Percentiles rank a stretch among this genome's conserved stretches.
phyloP scores from a whole-genome alignment of 768 basidiomycete genomes.

The Lactarius tabidus region DNA sequence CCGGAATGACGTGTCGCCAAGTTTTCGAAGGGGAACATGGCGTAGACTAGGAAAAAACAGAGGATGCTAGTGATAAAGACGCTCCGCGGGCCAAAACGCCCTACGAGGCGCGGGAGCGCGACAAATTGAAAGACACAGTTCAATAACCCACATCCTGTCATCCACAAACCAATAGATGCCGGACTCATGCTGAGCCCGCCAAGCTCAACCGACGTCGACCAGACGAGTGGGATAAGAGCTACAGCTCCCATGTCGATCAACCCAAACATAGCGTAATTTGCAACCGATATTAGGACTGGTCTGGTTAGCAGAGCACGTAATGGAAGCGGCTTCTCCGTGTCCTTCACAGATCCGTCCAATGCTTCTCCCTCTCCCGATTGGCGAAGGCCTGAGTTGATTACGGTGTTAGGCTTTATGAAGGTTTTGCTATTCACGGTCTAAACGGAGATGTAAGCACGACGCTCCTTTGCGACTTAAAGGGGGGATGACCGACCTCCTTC shows the following conservation, averaged over 20 bases:
- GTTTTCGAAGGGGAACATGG: too few relatives aligned
- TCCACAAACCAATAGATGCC: conserved; percentile 36
- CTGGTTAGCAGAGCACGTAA: conserved; percentile 35
- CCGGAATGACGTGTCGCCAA: neutral
- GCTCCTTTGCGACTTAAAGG: neutral
- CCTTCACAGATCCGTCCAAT: neutral
- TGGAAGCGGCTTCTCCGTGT: conserved; percentile 20
- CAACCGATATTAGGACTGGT: too few relatives aligned
- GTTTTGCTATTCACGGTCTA: neutral
- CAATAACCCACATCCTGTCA: conserved; percentile 36
- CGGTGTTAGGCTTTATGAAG: neutral
- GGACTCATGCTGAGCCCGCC: conserved; percentile 30
- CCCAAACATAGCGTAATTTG: too few relatives aligned
- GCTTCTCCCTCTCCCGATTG: neutral
- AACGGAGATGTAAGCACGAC: neutral
- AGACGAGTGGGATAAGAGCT: too few relatives aligned
- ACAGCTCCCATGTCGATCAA: too few relatives aligned
- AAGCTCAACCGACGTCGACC: too few relatives aligned
- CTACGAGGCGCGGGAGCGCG: conserved; percentile 37
- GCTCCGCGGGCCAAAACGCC: conserved; percentile 36
- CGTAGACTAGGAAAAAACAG: too few relatives aligned
- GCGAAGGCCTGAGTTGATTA: neutral
- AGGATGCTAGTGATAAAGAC: too few relatives aligned
- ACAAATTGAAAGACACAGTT: conserved; percentile 38
- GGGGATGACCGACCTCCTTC: conserved; percentile 4